Evolutionary conservation across 2,329 filamentous ascomycete genomes (phyloP).

Genomic region (Akanthomyces dipterigenus): DNA sequence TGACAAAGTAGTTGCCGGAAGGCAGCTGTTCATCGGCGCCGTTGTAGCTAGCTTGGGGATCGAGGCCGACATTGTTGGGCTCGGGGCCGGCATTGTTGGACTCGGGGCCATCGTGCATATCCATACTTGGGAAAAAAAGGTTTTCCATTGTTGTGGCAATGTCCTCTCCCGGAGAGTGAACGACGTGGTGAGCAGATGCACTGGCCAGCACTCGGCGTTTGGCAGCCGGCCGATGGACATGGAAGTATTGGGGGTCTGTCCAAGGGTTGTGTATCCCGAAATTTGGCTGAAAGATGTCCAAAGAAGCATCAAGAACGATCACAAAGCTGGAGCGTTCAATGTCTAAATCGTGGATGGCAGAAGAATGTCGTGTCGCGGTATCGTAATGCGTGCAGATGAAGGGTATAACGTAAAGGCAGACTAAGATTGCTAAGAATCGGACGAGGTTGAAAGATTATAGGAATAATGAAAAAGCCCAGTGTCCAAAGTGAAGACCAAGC

Average conservation of each 20-base stretch:
- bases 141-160: neutral
- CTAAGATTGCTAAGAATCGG: neutral
- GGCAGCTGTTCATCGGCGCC: neutral
- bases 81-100: neutral
- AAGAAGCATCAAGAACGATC: no score
- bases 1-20: neutral
- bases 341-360: neutral
- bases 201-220: neutral
- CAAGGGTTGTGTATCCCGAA: neutral
- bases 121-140: neutral
- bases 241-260: neutral
- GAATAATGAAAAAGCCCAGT: neutral
- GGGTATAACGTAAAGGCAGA: neutral
- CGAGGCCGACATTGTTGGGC: neutral
- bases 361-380: neutral
- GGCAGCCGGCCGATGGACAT: neutral
- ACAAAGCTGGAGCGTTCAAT: no score
- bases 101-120: neutral
- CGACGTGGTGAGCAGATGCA: neutral
- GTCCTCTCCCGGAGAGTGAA: neutral
- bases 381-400: neutral
- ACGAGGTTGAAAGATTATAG: neutral
- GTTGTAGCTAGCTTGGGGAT: neutral
- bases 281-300: neutral
- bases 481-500: neutral